These are phyloP conservation scores for Endoconidiophora polonica DNA, from an alignment of 2,329 filamentous ascomycete genomes.

Conservation along the genomic window DNA sequence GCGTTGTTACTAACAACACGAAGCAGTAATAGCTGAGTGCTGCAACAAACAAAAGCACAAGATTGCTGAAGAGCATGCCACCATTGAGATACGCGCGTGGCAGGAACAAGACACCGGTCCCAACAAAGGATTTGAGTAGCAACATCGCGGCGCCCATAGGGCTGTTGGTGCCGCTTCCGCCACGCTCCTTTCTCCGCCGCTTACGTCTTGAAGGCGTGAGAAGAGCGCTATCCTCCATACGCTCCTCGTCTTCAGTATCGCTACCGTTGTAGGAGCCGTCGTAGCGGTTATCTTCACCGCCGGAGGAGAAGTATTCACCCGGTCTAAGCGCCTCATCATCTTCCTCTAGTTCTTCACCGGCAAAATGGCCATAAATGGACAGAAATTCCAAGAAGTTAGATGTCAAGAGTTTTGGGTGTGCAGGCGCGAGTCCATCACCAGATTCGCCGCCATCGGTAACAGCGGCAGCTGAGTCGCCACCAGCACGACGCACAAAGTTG, in stretches of 20 bases:
- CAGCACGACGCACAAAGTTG: conserved; percentile 64
- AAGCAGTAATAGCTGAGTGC: conserved; percentile 93
- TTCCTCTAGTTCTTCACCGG: conserved; percentile 89
- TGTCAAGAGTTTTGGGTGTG: conserved; percentile 55
- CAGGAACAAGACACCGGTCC: conserved; percentile 85
- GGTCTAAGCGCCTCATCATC: conserved; percentile 79
- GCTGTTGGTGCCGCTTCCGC: conserved; percentile 58
- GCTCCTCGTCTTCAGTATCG: conserved; percentile 50
- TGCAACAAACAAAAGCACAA: conserved; percentile 76
- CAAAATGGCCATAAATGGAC: conserved; percentile 91
- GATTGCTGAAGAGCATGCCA: conserved; percentile 90
- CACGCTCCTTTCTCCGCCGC: conserved; percentile 59
- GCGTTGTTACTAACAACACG: conserved; percentile 75
- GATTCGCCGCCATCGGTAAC: conserved; percentile 17
- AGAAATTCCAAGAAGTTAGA: conserved; percentile 92
- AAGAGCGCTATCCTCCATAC: conserved; percentile 76
- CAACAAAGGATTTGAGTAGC: conserved; percentile 92
- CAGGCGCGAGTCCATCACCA: background rate
- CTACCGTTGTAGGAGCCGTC: conserved; percentile 26
- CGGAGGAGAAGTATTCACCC: conserved; percentile 82
- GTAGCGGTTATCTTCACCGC: conserved; percentile 47
- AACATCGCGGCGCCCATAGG: conserved; percentile 67
- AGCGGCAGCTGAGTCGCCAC: conserved; percentile 17
- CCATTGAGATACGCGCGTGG: conserved; percentile 89
- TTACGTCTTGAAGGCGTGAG: conserved; percentile 59